Conservation (phyloP, 768 basidiomycete species). For the Coprinopsis sp. region DNA sequence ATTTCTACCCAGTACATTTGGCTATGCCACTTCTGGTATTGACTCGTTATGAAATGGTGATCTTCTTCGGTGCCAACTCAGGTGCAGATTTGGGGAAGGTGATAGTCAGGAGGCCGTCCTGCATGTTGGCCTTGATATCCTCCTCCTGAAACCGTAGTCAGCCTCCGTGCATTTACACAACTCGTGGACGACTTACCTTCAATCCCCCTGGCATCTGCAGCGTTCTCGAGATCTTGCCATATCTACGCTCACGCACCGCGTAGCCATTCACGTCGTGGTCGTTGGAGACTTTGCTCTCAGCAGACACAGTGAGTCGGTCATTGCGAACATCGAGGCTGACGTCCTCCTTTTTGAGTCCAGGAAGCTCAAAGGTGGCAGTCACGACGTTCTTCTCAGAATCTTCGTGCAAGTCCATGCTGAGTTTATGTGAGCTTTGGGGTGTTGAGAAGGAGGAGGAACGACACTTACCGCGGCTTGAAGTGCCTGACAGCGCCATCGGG, state of each 20-base stretch:
- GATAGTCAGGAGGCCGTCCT: constrained; percentile 47
- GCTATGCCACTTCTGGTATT: too few relatives aligned
- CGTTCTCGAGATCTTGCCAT: constrained; percentile 40
- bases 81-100: constrained; percentile 47
- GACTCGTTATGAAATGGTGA: constrained; percentile 32
- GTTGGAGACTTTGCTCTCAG: constrained; percentile 33
- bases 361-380: constrained; percentile 54
- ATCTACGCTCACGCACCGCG: constrained; percentile 45
- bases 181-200: constrained; percentile 36
- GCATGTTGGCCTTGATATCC: constrained; percentile 36
- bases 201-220: constrained; percentile 50
- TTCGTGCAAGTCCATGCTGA: constrained; percentile 55
- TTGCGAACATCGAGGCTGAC: constrained; percentile 48
- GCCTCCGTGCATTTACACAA: constrained; percentile 27
- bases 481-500: constrained; percentile 15
- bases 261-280: constrained; percentile 34
- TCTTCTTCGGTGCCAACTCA: constrained; percentile 28
- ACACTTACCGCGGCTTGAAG: constrained; percentile 29
- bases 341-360: constrained; percentile 48
- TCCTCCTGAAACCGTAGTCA: constrained; percentile 22
- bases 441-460: not conserved
- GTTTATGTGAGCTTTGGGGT: not conserved
- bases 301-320: constrained; percentile 47
- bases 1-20: too few relatives aligned
- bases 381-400: constrained; percentile 41